Evolutionary conservation across 352 stramenopile genomes (phyloP).

Genomic region (Phytophthora rubi): DNA sequence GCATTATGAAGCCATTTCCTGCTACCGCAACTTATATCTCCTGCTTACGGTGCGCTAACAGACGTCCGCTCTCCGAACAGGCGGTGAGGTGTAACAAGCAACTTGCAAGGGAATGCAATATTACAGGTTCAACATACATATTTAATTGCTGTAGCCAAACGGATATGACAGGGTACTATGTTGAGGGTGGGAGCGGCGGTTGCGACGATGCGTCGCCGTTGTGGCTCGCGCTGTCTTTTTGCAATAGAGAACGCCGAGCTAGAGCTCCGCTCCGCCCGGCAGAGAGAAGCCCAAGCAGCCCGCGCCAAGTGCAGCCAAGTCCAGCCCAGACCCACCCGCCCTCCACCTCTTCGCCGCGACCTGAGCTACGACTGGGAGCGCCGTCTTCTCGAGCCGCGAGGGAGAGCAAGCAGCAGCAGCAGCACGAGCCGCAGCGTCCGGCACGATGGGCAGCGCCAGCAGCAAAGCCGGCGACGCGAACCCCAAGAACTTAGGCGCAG

Average conservation of each 20-base stretch:
- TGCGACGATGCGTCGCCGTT: slow-evolving; percentile 30
- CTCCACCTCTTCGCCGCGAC: background rate
- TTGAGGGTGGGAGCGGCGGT: background rate
- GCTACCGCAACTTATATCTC: background rate
- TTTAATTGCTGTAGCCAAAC: background rate
- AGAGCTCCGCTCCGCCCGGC: slow-evolving; percentile 10
- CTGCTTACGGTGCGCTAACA: background rate
- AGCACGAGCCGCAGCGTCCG: slow-evolving; percentile 3
- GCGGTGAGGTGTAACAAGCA: background rate
- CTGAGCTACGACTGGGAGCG: slow-evolving; percentile 24
- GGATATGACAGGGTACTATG: background rate
- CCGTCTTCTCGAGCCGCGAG: slow-evolving; percentile 18
- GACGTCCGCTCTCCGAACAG: background rate
- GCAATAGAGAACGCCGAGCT: slow-evolving; percentile 26
- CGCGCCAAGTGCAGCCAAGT: background rate
- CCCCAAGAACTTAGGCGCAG: slow-evolving; percentile 76
- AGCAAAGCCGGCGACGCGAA: slow-evolving; percentile 86
- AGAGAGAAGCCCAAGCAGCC: slow-evolving; percentile 26
- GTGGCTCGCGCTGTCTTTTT: slow-evolving; percentile 27
- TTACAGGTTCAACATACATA: background rate
- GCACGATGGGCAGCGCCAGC: slow-evolving; percentile 78
- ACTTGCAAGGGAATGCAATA: background rate
- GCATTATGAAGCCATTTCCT: background rate
- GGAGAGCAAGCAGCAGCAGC: slow-evolving; percentile 15
- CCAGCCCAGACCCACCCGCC: background rate